Base-by-base conservation (phyloP, 164 flowering plant genomes). In the Protea cynaroides region DNA sequence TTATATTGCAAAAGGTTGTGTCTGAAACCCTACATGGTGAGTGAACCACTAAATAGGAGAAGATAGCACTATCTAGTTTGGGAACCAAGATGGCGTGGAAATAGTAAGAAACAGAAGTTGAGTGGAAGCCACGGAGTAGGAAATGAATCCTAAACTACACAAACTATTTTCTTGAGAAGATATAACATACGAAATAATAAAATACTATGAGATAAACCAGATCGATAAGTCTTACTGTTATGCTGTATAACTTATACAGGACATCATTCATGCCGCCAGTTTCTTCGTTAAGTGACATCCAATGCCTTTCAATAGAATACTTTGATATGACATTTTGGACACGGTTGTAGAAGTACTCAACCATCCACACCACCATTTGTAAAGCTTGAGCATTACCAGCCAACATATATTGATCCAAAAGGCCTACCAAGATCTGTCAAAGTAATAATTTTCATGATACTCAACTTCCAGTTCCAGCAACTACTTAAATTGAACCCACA, bases 191-290 rank as follows among this genome's bases (percentile, higher is more conserved):
- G 2, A 29, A 29, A 5, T 29, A 29, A 29, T 3, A 29, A 29
- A 10, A 12, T 46, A 21, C 1, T 14, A 0, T 40, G 29, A 34
- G 10, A 46, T 8, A 50, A 61, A 53, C 10, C 21, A 50, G 46
- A 59, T 29, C 14, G 17, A n/a, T 8, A 24, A 60, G 19, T 0
- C 44, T 55, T 55, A 78, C 99, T 74, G 96, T 91, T 37, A 87
- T 66, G 29, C 62, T 74, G 81, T 79, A 94, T 23, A 94, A 67
- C 63, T 59, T 78, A 68, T 94, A 94, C 63, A 94, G 90, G 59
- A 86, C 85, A 71, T 94, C 99, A 70, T 94, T 94, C 99, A 94
- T 94, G 75, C 99, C 99, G 63, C 99, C 99, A 43, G 85, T 78
- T 84, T 94, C 99, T 72, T 87, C 96, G 72, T 91, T 91, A 34